A percentile compares a stretch with the other conserved stretches of the same genome.
These are phyloP conservation scores for Mycena epipterygia DNA, from an alignment of 768 basidiomycete species.

Conservation along the genomic window DNA sequence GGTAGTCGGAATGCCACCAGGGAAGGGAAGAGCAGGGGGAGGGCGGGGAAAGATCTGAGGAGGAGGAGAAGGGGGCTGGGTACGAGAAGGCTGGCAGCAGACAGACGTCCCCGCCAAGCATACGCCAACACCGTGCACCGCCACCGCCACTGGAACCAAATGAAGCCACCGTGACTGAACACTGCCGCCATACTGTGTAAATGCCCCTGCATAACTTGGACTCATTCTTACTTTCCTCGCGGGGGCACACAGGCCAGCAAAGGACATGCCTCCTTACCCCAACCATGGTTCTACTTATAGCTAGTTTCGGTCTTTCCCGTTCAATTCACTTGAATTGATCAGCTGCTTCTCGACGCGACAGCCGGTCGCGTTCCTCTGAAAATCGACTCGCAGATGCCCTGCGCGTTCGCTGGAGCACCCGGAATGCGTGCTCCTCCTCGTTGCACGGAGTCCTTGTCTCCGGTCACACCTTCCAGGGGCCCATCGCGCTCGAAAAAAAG, in stretches of 20 bases:
- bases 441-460: constrained; percentile 19
- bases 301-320: constrained; percentile 20
- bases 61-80: background rate
- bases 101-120: too few species aligned
- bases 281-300: constrained; percentile 11
- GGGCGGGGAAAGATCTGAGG: constrained; percentile 28
- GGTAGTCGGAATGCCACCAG: background rate
- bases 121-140: too few species aligned
- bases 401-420: background rate
- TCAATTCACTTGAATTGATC: background rate
- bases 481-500: constrained; percentile 20
- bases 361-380: background rate
- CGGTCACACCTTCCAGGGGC: constrained; percentile 8
- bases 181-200: too few species aligned
- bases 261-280: too few species aligned
- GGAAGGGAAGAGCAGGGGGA: constrained; percentile 17
- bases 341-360: constrained; percentile 20
- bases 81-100: background rate
- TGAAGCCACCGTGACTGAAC: too few species aligned
- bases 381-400: background rate
- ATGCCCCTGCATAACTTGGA: too few species aligned
- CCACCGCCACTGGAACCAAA: too few species aligned
- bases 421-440: constrained; percentile 15
- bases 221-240: too few species aligned
- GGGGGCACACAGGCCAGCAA: too few species aligned